These are phyloP conservation scores for Rhodotorula diobovata DNA, from an alignment of 768 basidiomycete genomes.

Conservation along the genomic window DNA sequence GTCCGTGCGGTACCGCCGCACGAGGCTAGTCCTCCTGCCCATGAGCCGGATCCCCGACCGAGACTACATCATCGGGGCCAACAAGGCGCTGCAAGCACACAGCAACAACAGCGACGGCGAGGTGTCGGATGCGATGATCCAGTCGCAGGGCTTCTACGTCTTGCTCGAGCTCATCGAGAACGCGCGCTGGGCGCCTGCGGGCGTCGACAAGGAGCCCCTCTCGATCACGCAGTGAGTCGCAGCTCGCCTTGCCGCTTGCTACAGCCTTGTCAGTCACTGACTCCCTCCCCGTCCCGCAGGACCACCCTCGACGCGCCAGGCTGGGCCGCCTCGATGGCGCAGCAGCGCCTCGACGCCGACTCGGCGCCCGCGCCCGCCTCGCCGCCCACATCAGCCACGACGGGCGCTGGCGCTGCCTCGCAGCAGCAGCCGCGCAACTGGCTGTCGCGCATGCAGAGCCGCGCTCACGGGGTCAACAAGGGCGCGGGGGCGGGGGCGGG, in stretches of 20 bases:
- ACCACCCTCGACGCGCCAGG: conserved; percentile 29
- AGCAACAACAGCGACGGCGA: conserved; percentile 56
- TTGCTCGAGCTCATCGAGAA: conserved; percentile 82
- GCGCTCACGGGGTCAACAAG: background rate
- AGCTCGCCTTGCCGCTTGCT: background rate
- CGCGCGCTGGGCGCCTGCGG: conserved; percentile 69
- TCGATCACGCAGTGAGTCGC: conserved; percentile 24
- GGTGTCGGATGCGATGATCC: conserved; percentile 76
- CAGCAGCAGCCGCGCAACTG: background rate
- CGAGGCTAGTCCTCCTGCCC: conserved; percentile 86
- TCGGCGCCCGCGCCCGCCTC: background rate
- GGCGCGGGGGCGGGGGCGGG: background rate
- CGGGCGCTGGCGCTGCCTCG: too few species aligned
- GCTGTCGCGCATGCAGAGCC: conserved; percentile 24
- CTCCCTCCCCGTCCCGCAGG: background rate
- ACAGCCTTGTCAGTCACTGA: background rate
- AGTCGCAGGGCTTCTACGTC: conserved; percentile 82
- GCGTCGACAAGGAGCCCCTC: conserved; percentile 53
- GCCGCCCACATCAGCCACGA: background rate
- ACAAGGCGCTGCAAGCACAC: conserved; percentile 45
- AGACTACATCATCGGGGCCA: conserved; percentile 47
- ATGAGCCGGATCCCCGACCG: conserved; percentile 61
- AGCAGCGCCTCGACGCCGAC: background rate
- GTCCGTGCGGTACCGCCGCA: conserved; percentile 85
- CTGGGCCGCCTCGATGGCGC: conserved; percentile 22